Conservation (phyloP, 805 yeast genomes). For the Kurtzmaniella fragi region DNA sequence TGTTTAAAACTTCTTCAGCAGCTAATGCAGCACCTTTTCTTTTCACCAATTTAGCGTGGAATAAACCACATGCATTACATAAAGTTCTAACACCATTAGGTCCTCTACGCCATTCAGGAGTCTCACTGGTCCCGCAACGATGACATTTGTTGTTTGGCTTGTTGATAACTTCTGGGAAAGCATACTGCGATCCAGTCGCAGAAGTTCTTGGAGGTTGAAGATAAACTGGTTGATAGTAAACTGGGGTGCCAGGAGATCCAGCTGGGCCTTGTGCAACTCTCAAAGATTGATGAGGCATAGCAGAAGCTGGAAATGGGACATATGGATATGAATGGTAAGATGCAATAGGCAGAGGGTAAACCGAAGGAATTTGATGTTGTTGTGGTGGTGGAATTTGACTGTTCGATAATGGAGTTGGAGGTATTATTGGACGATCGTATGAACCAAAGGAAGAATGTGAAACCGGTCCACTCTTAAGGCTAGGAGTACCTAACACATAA, state of each 20-base stretch:
- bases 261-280: neutral
- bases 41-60: constrained; percentile 45
- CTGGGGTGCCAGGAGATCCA: constrained; percentile 2
- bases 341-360: constrained; percentile 1
- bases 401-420: constrained; percentile 2
- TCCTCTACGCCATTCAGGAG: constrained; percentile 43
- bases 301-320: constrained; percentile 3
- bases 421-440: constrained; percentile 2
- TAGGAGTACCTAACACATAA: constrained; percentile 6
- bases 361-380: constrained; percentile 2
- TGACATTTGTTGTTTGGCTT: constrained; percentile 35
- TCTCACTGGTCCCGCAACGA: constrained; percentile 42
- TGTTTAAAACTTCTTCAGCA: constrained; percentile 39
- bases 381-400: constrained; percentile 3
- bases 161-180: constrained; percentile 28
- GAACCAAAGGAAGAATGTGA: constrained; percentile 2
- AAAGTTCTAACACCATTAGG: constrained; percentile 42
- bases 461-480: constrained; percentile 1
- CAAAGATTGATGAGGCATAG: constrained; percentile 2
- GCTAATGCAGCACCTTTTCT: constrained; percentile 52
- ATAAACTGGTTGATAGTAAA: constrained; percentile 10
- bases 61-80: constrained; percentile 41
- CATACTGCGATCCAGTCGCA: constrained; percentile 10
- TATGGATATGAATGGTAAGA: constrained; percentile 5
- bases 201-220: constrained; percentile 1